Evolutionary conservation across 257 asterid species (phyloP), one percentile per base, ranked within the genome.

Genomic region (Fraxinus anomala): DNA sequence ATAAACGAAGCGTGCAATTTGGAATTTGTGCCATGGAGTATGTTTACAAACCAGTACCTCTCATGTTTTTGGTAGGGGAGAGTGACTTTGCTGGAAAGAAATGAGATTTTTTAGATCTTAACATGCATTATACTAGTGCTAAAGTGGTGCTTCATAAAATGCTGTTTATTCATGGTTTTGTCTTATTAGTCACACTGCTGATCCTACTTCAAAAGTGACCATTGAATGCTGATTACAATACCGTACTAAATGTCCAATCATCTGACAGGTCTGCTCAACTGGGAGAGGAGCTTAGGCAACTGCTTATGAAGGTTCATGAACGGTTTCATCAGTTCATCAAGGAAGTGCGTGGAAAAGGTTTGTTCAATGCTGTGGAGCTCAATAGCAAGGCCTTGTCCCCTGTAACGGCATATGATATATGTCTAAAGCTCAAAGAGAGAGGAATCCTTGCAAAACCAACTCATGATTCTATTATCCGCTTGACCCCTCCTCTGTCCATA

Each of bases 381-480:
- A 83, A 95, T 75, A 86, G 89, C 85, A 88, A 86, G 83, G 89
- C 89, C 77, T 79, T 92, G 82, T 82, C 77, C 65, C 99, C 97
- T 0, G 87, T 87, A 65, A 91, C 86, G 26, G 99, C 99, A 11
- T 95, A 93, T 78, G 98, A 92, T 72, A 81, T 95, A 81, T 95
- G 99, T 83, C 87, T 95, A 85, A 93, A 92, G 85, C 89, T 95
- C 76, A 95, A 37, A 28, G 97, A 90, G 79, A 83, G 98, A 82
- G 98, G 99, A 40, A 87, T 93, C 80, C 97, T 95, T 7, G 97
- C 98, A 39, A 95, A 93, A 83, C 97, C 98, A 10, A 93, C 98
- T 19, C 99, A 95, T 36, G 93, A 92, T 80, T 83, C 97, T 39
- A 91, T 91, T 59, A 87, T 95, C 75, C 93, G 98, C 28, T 79